Evolutionary conservation across 768 basidiomycete species (phyloP).

Genomic region (Pisolithus orientalis): DNA sequence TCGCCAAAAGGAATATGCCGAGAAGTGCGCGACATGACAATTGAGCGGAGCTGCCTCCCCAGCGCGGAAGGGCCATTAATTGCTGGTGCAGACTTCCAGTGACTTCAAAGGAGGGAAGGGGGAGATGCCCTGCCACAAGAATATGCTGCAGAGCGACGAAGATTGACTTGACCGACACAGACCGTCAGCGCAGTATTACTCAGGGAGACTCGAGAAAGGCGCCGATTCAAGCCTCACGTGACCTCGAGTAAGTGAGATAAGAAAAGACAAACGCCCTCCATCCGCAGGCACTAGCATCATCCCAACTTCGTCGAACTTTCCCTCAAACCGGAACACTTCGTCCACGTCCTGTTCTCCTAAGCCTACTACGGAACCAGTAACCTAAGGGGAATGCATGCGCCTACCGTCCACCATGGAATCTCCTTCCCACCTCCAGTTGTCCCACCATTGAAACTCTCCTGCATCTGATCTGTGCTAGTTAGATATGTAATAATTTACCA

Average conservation of each 20-base stretch:
- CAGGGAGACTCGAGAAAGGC: no score
- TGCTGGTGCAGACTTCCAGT: not conserved
- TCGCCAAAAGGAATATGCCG: constrained; percentile 9
- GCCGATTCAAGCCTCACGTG: no score
- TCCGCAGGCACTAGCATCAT: not conserved
- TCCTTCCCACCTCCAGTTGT: constrained; percentile 64
- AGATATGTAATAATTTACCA: constrained; percentile 54
- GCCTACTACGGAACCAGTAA: not conserved
- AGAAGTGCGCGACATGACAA: constrained; percentile 7
- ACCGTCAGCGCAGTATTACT: no score
- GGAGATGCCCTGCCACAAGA: no score
- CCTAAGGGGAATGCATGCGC: constrained; percentile 5
- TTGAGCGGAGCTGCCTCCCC: not conserved
- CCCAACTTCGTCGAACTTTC: constrained; percentile 7
- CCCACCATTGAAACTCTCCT: constrained; percentile 65
- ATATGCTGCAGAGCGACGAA: no score
- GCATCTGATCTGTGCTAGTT: constrained; percentile 82
- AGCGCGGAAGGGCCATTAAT: not conserved
- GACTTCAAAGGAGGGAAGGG: not conserved
- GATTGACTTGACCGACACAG: no score
- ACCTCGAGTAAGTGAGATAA: no score
- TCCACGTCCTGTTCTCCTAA: constrained; percentile 36
- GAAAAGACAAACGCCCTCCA: no score
- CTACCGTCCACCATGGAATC: constrained; percentile 67
- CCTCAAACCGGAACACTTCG: constrained; percentile 67